phyloP scores from a whole-genome alignment of 805 yeast species.

The Citeromyces matritensis region DNA sequence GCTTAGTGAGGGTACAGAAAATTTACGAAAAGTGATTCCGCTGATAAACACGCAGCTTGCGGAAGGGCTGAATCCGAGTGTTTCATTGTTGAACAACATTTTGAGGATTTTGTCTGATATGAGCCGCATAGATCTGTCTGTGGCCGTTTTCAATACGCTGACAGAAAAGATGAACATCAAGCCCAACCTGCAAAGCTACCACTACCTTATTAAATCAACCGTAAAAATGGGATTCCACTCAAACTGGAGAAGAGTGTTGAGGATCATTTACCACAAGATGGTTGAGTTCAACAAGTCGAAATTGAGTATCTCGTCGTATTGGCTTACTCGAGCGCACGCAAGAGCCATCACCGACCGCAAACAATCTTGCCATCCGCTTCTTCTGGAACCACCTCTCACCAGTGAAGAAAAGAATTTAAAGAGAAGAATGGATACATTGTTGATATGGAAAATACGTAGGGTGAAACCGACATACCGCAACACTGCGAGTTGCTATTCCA shows the following conservation, averaged over 20 bases:
- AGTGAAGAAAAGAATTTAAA: constrained; percentile 2
- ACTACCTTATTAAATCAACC: constrained; percentile 16
- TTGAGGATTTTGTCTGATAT: constrained; percentile 12
- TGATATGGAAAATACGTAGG: no score
- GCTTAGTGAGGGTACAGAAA: neutral
- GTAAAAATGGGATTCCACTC: constrained; percentile 15
- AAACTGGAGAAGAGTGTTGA: constrained; percentile 6
- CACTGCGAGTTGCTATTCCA: no score
- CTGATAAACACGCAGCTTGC: neutral
- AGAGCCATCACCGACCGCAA: constrained; percentile 13
- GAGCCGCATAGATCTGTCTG: constrained; percentile 19
- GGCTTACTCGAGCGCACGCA: constrained; percentile 11
- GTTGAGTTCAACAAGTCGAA: constrained; percentile 1
- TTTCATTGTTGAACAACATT: constrained; percentile 13
- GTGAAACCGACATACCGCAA: no score
- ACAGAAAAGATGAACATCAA: constrained; percentile 8
- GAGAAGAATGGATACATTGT: no score
- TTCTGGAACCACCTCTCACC: constrained; percentile 4
- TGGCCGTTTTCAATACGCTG: constrained; percentile 17
- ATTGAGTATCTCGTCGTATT: constrained; percentile 3
- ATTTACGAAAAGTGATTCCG: neutral
- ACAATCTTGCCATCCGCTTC: constrained; percentile 4
- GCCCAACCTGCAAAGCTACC: constrained; percentile 17
- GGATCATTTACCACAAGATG: constrained; percentile 6
- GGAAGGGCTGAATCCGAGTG: constrained; percentile 2